A percentile compares a stretch with the other conserved stretches of the same genome.
These are phyloP conservation scores for Tephrocybe sp. DNA, from an alignment of 768 basidiomycete species.

Conservation along the genomic window DNA sequence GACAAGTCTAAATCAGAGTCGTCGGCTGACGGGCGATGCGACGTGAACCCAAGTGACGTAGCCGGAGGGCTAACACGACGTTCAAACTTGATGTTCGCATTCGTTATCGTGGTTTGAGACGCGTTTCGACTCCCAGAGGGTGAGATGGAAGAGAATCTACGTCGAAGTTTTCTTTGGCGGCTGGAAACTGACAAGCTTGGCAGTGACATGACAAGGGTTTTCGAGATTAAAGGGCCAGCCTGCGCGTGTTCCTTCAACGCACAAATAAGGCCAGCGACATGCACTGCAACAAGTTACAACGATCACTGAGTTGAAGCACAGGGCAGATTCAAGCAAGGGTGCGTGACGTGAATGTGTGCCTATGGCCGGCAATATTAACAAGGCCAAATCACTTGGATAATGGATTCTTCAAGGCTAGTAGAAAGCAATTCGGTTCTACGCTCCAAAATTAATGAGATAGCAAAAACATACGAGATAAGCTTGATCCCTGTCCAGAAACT, in stretches of 20 bases:
- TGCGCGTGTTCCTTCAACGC: no score
- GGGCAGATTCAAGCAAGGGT: neutral
- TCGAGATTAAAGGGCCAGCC: no score
- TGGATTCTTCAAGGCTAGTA: no score
- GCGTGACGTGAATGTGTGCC: neutral
- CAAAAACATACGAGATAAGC: no score
- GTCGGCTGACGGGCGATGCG: slow-evolving; percentile 22
- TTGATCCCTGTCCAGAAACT: no score
- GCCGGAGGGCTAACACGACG: slow-evolving; percentile 26
- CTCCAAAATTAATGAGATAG: no score
- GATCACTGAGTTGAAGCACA: neutral
- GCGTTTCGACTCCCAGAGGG: slow-evolving; percentile 23
- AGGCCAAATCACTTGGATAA: neutral
- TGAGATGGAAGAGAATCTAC: slow-evolving; percentile 32
- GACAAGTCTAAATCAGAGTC: slow-evolving; percentile 25
- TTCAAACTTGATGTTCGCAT: slow-evolving; percentile 21
- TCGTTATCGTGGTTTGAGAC: slow-evolving; percentile 24
- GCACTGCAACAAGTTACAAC: no score
- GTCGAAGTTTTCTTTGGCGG: slow-evolving; percentile 28
- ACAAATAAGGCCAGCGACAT: no score
- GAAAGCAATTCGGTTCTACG: no score
- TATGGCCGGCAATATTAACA: neutral
- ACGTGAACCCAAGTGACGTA: slow-evolving; percentile 18
- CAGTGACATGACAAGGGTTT: slow-evolving; percentile 5
- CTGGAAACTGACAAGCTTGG: slow-evolving; percentile 19